Evolutionary conservation across 2,329 filamentous ascomycete species (phyloP).

Genomic region (Sporothrix brunneoviolacea): DNA sequence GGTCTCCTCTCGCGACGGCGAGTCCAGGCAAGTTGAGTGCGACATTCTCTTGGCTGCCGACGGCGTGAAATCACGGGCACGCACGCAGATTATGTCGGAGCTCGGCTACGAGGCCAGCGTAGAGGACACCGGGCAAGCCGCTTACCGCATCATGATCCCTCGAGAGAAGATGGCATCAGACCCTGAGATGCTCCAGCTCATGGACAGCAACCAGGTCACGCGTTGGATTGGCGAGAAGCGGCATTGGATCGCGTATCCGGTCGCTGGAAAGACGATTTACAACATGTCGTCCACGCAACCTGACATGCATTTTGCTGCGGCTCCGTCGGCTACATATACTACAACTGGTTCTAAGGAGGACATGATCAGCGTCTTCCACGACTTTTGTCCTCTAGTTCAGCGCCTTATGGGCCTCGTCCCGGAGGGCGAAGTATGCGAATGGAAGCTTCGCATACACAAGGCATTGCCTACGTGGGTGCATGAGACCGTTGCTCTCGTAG

Average conservation of each 20-base stretch:
- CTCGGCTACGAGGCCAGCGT: constrained; percentile 47
- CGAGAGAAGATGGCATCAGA: constrained; percentile 60
- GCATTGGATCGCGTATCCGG: constrained; percentile 73
- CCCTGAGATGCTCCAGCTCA: constrained; percentile 57
- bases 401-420: constrained; percentile 54
- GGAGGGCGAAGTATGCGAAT: constrained; percentile 58
- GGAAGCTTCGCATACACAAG: constrained; percentile 53
- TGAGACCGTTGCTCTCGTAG: constrained; percentile 49
- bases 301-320: constrained; percentile 52
- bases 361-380: constrained; percentile 53
- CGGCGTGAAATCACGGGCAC: constrained; percentile 46
- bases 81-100: constrained; percentile 47
- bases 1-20: not conserved
- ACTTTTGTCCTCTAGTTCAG: constrained; percentile 54
- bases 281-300: constrained; percentile 59
- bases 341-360: constrained; percentile 53
- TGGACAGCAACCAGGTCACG: constrained; percentile 60
- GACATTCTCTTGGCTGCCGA: constrained; percentile 49
- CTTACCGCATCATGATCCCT: constrained; percentile 71
- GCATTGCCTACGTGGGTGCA: constrained; percentile 52
- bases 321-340: constrained; percentile 54
- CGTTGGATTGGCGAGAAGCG: constrained; percentile 70
- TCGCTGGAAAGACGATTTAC: constrained; percentile 59
- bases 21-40: constrained; percentile 34
- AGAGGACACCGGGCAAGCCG: constrained; percentile 66